Conservation (phyloP, 139 green algal genomes). For the Ettlia oleoabundans region DNA sequence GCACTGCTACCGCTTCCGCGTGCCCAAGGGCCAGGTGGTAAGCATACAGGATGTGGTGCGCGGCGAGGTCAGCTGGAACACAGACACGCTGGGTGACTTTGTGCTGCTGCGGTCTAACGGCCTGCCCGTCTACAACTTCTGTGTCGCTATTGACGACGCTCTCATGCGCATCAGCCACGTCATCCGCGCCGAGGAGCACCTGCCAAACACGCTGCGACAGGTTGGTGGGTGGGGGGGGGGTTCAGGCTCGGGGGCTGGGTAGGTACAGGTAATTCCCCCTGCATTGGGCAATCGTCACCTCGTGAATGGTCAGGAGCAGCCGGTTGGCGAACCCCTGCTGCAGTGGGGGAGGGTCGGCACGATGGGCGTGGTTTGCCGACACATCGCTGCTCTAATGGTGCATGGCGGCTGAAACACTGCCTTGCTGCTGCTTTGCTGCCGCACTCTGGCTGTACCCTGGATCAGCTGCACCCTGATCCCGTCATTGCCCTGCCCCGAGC, state of each 20-base stretch:
- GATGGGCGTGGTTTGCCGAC: background rate
- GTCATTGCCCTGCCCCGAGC: no score
- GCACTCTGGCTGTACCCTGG: no score
- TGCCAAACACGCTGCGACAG: slow-evolving; percentile 97
- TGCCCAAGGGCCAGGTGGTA: slow-evolving; percentile 70
- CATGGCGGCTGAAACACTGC: no score
- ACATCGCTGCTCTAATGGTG: background rate
- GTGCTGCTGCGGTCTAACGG: slow-evolving; percentile 96
- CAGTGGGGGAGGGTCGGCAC: background rate
- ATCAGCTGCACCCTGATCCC: no score
- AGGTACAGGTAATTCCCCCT: no score
- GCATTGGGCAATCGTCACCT: no score
- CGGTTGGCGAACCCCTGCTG: no score
- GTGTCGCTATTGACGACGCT: slow-evolving; percentile 97
- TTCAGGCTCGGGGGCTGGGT: no score
- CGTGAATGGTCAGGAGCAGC: no score
- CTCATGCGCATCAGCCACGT: slow-evolving; percentile 98
- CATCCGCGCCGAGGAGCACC: slow-evolving; percentile 97
- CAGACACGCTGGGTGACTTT: slow-evolving; percentile 99
- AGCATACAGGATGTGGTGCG: slow-evolving; percentile 81
- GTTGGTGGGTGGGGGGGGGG: slow-evolving; percentile 45
- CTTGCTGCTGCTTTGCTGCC: no score
- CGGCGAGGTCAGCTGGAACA: slow-evolving; percentile 94
- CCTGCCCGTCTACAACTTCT: slow-evolving; percentile 99
- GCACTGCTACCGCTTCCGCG: slow-evolving; percentile 95